A percentile compares a stretch with the other conserved stretches of the same genome.
Conservation (phyloP, 805 yeast genomes). For the Tetrapisispora arboricola region DNA sequence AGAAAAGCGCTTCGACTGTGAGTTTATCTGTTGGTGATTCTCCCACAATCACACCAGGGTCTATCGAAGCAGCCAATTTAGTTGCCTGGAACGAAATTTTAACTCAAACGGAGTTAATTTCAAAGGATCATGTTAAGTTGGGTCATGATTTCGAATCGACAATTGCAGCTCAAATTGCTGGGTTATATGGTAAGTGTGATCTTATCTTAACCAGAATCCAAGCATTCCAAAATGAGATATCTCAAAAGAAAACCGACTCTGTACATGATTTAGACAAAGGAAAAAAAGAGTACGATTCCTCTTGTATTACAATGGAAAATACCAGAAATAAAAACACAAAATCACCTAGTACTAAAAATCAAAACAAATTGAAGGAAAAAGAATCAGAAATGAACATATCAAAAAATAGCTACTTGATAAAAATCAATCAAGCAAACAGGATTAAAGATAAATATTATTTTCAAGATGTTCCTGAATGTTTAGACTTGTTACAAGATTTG, state of each 20-base stretch:
- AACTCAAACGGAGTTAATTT: slow-evolving; percentile 69
- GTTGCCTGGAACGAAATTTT: slow-evolving; percentile 87
- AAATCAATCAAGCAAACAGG: slow-evolving; percentile 77
- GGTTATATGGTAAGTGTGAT: slow-evolving; percentile 44
- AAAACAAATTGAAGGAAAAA: slow-evolving; percentile 44
- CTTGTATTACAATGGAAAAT: slow-evolving; percentile 71
- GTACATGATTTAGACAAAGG: slow-evolving; percentile 26
- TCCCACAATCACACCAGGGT: slow-evolving; percentile 90
- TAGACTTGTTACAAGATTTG: slow-evolving; percentile 76
- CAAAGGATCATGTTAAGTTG: slow-evolving; percentile 53
- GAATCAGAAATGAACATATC: slow-evolving; percentile 75
- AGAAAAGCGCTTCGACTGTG: slow-evolving; percentile 61
- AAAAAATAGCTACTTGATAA: slow-evolving; percentile 76
- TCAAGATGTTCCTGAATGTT: slow-evolving; percentile 84
- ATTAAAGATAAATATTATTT: slow-evolving; percentile 85
- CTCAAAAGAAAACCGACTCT: slow-evolving; percentile 30
- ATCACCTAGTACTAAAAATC: slow-evolving; percentile 40
- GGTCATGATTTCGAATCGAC: slow-evolving; percentile 50
- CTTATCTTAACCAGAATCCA: slow-evolving; percentile 46
- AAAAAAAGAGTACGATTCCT: slow-evolving; percentile 68
- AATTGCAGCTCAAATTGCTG: slow-evolving; percentile 50
- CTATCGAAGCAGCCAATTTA: slow-evolving; percentile 75
- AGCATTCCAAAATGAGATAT: slow-evolving; percentile 48
- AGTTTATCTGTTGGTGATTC: slow-evolving; percentile 77
- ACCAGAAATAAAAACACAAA: slow-evolving; percentile 68